Base-by-base conservation (phyloP, 208 protist genomes). In the Herpetomonas muscarum region DNA sequence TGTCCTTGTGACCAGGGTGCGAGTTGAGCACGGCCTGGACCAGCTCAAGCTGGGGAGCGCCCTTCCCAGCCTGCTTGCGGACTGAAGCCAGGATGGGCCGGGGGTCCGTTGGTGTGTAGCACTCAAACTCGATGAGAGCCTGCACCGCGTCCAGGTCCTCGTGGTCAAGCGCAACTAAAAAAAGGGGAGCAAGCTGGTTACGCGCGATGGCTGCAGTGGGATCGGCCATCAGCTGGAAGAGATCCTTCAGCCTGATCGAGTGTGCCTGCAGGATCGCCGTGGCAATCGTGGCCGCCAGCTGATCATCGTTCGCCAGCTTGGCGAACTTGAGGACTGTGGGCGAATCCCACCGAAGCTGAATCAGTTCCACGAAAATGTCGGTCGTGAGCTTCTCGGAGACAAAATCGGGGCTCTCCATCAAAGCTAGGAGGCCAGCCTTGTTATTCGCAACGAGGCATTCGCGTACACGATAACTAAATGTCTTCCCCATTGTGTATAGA, bases 101-200 rank as follows among this genome's bases (percentile, higher is more conserved):
- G 17, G 47, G 44, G 50, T 94, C 81, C 5, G 31, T 36, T 5
- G 79, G 36, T 47, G 87, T 65, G 32, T 73, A 85, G 62, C 87
- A 94, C 34, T 76, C 60, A 36, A 73, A 60, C 22, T 31, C 57
- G 19, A 94, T 62, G 68, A 94, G 72, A 15, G 76, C 68, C 61
- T 56, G 62, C 13, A 89, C 74, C 1, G 68, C 76, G n/a, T 81
- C 70, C 3, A 69, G 32, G 57, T 91, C 79, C 5, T 67, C 68
- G 39, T 77, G 77, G 36, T 94, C 87, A 57, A 78, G 87, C 3
- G 74, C 76, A 12, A 64, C 77, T 32, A 86, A 56, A 53, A 91
- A 94, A 10, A 91, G 74, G 39, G 79, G 53, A 28, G 76, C 72
- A 1, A 94, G 61, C 21, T 91, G 64, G 61, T 90, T 69, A 50